phyloP scores from a whole-genome alignment of 768 basidiomycete genomes.

The Lactarius hengduanensis region DNA sequence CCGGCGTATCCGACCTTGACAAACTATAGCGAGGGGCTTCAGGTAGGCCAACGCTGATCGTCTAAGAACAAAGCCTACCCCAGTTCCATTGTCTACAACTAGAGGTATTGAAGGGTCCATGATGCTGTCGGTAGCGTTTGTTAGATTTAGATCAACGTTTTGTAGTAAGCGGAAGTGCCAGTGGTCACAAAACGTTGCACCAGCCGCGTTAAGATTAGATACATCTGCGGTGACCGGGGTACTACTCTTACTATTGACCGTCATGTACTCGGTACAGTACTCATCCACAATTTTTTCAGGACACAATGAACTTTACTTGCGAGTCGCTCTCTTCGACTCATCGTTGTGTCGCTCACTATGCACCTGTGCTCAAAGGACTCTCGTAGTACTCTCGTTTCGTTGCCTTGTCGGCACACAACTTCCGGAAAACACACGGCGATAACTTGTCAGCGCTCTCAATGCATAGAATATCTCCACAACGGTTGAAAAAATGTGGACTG shows the following conservation, averaged over 20 bases:
- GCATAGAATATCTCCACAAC: too few species aligned
- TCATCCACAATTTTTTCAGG: too few species aligned
- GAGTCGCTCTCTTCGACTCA: too few species aligned
- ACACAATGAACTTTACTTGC: too few species aligned
- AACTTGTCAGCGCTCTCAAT: too few species aligned
- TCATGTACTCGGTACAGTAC: too few species aligned
- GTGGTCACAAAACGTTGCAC: not conserved
- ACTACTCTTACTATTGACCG: not conserved
- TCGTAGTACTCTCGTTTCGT: too few species aligned
- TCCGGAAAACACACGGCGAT: too few species aligned
- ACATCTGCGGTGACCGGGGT: conserved; percentile 6
- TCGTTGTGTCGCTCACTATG: too few species aligned
- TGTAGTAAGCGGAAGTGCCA: not conserved
- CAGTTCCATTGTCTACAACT: conserved; percentile 67
- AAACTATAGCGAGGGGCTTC: conserved; percentile 41
- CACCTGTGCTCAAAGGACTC: too few species aligned
- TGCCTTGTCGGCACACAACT: too few species aligned
- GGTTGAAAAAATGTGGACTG: too few species aligned
- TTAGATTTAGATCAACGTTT: conserved; percentile 1
- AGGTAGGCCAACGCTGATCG: not conserved
- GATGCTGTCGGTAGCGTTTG: not conserved
- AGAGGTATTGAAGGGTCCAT: conserved; percentile 44
- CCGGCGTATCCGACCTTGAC: conserved; percentile 65
- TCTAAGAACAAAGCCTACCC: conserved; percentile 39
- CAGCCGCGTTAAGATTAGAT: not conserved